Evolutionary conservation across 1,284 basidiomycete species (phyloP).

Genomic region (Ustilago curta): DNA sequence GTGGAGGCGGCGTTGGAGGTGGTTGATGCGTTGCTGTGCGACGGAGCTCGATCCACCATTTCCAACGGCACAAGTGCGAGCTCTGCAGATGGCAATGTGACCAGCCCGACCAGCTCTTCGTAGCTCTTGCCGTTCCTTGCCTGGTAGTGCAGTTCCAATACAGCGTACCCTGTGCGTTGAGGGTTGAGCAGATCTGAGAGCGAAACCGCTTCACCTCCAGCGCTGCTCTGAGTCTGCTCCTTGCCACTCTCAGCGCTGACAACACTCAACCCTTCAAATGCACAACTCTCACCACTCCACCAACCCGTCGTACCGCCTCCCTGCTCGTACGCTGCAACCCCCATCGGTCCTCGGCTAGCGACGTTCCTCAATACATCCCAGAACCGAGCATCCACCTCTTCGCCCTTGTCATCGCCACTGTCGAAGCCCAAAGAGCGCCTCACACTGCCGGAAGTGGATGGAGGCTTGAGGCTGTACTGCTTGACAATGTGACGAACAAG

Average conservation of each 20-base stretch:
- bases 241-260: background rate
- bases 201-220: slow-evolving; percentile 5
- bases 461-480: slow-evolving; percentile 56
- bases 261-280: slow-evolving; percentile 24
- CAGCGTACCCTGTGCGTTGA: slow-evolving; percentile 18
- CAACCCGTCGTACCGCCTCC: slow-evolving; percentile 49
- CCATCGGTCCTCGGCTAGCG: slow-evolving; percentile 47
- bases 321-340: slow-evolving; percentile 31
- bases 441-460: slow-evolving; percentile 24
- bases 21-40: background rate
- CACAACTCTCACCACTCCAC: slow-evolving; percentile 32
- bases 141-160: slow-evolving; percentile 37
- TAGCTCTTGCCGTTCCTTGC: slow-evolving; percentile 43
- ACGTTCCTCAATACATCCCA: slow-evolving; percentile 56
- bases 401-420: slow-evolving; percentile 11
- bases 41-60: slow-evolving; percentile 25
- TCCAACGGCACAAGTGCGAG: slow-evolving; percentile 29
- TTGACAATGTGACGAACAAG: slow-evolving; percentile 47
- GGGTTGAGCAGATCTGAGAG: slow-evolving; percentile 30
- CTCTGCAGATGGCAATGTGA: background rate
- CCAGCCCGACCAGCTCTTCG: slow-evolving; percentile 37
- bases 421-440: slow-evolving; percentile 30
- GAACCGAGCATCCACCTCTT: slow-evolving; percentile 51
- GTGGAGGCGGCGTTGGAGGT: background rate
- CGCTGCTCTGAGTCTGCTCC: background rate